phyloP scores from a whole-genome alignment of 306 rosid species.

The Vicia sativa region DNA sequence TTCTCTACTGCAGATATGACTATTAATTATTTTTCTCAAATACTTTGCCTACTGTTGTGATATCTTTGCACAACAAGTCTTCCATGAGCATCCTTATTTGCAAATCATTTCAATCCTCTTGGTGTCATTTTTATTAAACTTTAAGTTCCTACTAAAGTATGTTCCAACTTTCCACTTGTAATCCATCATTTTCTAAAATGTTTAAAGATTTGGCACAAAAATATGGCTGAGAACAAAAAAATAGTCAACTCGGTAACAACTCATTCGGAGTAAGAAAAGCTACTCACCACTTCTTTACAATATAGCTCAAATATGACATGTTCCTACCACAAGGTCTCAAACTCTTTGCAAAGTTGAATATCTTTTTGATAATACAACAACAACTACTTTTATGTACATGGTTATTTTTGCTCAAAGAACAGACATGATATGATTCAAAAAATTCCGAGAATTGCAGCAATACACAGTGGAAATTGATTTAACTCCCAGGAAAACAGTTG shows the following conservation, averaged over 20 bases:
- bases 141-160: too few species aligned
- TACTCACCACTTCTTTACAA: not conserved
- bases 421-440: not conserved
- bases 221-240: too few species aligned
- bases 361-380: not conserved
- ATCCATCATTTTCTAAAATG: too few species aligned
- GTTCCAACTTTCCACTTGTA: too few species aligned
- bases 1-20: too few species aligned
- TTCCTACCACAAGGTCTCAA: not conserved
- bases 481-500: not conserved
- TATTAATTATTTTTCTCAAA: too few species aligned
- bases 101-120: too few species aligned
- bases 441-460: not conserved
- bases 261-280: not conserved
- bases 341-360: not conserved
- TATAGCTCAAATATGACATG: not conserved
- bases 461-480: not conserved
- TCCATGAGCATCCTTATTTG: too few species aligned
- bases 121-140: too few species aligned
- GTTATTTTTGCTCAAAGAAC: not conserved
- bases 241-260: not conserved
- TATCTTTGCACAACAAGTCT: too few species aligned
- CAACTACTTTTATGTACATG: conserved; percentile 5
- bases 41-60: too few species aligned
- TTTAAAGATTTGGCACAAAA: too few species aligned